phyloP scores from a whole-genome alignment of 1,284 basidiomycete species.

The Amylostereum chailletii region DNA sequence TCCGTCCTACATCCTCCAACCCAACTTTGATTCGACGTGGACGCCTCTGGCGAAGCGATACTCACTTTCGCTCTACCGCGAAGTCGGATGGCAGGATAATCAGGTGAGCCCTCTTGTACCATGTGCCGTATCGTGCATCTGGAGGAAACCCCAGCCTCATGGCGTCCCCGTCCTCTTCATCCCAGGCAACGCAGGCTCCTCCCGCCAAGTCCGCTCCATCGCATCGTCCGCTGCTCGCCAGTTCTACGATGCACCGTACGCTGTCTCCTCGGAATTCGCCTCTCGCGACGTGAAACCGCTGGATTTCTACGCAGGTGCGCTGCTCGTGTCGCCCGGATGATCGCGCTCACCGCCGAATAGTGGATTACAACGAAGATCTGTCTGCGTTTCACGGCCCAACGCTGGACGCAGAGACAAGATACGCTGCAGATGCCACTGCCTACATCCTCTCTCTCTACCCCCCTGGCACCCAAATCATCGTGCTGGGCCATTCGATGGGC shows the following conservation, averaged over 20 bases:
- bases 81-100: slow-evolving; percentile 73
- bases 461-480: slow-evolving; percentile 49
- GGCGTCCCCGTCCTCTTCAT: slow-evolving; percentile 89
- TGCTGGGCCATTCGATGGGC: slow-evolving; percentile 99
- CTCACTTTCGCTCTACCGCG: slow-evolving; percentile 85
- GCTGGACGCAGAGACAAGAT: slow-evolving; percentile 75
- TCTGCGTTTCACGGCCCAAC: slow-evolving; percentile 93
- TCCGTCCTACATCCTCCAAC: slow-evolving; percentile 76
- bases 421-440: slow-evolving; percentile 63
- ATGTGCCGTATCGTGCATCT: slow-evolving; percentile 10
- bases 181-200: slow-evolving; percentile 95
- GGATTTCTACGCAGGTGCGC: slow-evolving; percentile 78
- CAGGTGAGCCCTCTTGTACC: slow-evolving; percentile 35
- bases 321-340: background rate
- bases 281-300: slow-evolving; percentile 44
- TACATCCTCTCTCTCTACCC: slow-evolving; percentile 79
- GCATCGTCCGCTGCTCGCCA: slow-evolving; percentile 85
- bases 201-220: slow-evolving; percentile 89
- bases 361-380: slow-evolving; percentile 96
- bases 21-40: slow-evolving; percentile 54
- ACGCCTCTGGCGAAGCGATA: slow-evolving; percentile 69
- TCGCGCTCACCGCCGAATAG: slow-evolving; percentile 28
- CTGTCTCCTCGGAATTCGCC: slow-evolving; percentile 40
- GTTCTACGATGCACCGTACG: slow-evolving; percentile 54
- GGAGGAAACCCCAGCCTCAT: slow-evolving; percentile 26